Conservation (phyloP, 495 filamentous ascomycete species). For the Talaromyces stipitatus region DNA sequence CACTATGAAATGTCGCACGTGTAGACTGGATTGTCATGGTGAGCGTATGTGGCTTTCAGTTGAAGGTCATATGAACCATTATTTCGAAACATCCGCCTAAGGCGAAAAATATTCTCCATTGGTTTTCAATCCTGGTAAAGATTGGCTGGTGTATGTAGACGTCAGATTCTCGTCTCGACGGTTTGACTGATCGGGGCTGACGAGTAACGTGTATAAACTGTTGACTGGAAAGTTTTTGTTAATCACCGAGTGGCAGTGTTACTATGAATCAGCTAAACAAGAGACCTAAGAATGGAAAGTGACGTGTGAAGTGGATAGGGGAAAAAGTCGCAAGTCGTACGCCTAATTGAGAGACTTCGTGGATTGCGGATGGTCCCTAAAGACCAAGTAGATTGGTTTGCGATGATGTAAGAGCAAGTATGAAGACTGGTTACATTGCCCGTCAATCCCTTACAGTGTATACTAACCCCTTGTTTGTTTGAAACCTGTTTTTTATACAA, state of each 20-base stretch:
- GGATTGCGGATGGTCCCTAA: neutral
- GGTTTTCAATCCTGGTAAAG: neutral
- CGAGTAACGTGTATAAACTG: neutral
- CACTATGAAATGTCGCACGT: neutral
- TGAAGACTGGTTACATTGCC: neutral
- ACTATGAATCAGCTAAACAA: neutral
- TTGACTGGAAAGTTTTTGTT: neutral
- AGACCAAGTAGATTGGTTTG: neutral
- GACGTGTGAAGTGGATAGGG: neutral
- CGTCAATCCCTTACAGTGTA: neutral
- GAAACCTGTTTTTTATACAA: neutral
- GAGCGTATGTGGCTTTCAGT: neutral
- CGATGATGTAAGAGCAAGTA: neutral
- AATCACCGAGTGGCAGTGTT: neutral
- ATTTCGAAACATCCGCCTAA: neutral
- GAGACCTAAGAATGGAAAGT: neutral
- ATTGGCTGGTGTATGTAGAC: neutral
- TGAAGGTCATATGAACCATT: neutral
- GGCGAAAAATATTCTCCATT: neutral
- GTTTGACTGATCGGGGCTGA: neutral
- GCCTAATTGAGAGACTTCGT: neutral
- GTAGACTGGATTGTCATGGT: neutral
- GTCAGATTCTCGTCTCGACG: neutral
- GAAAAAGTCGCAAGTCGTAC: neutral
- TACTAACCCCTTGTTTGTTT: neutral